Conservation (phyloP, 495 filamentous ascomycete species). For the Parachaetomium inaequale region DNA sequence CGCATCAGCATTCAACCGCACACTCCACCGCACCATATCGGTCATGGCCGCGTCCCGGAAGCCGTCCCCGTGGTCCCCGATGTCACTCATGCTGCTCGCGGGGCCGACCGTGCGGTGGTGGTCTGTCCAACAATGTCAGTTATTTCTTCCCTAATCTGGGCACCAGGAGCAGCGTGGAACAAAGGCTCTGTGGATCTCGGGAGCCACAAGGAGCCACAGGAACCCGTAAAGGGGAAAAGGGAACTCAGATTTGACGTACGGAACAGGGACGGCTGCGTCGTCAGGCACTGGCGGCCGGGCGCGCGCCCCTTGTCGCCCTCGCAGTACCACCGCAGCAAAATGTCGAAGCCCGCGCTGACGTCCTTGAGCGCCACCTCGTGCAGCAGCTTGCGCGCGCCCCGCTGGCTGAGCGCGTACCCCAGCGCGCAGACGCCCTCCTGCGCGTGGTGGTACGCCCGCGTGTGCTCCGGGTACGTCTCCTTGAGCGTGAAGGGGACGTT, state of each 20-base stretch:
- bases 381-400: slow-evolving; percentile 30
- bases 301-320: slow-evolving; percentile 24
- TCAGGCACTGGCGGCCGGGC: slow-evolving; percentile 29
- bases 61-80: slow-evolving; percentile 29
- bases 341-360: slow-evolving; percentile 26
- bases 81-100: slow-evolving; percentile 30
- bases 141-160: too few species aligned
- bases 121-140: too few species aligned
- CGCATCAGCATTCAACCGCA: slow-evolving; percentile 32
- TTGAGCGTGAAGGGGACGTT: slow-evolving; percentile 25
- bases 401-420: slow-evolving; percentile 32
- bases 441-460: slow-evolving; percentile 35
- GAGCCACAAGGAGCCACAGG: too few species aligned
- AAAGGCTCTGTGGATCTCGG: too few species aligned
- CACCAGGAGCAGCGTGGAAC: too few species aligned
- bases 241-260: too few species aligned
- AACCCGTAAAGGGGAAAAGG: too few species aligned
- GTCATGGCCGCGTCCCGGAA: slow-evolving; percentile 22
- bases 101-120: slow-evolving; percentile 30
- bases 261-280: slow-evolving; percentile 32
- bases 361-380: slow-evolving; percentile 30
- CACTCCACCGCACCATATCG: slow-evolving; percentile 31
- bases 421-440: slow-evolving; percentile 35
- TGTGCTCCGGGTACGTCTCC: slow-evolving; percentile 32
- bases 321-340: slow-evolving; percentile 31